Conservation (phyloP, 148 eudicot species). For the Fagopyrum tataricum region DNA sequence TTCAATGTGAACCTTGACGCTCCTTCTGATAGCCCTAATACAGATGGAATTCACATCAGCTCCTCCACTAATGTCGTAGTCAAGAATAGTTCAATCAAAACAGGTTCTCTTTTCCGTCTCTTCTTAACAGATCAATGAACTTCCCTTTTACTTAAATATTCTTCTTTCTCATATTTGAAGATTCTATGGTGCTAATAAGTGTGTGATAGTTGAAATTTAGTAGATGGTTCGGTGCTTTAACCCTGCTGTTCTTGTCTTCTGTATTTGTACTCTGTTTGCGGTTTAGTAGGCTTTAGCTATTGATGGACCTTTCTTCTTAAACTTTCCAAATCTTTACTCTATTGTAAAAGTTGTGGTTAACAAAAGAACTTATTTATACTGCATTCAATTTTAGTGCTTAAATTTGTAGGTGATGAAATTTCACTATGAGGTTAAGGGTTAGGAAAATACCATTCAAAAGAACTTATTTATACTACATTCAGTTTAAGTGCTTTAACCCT, state of each 20-base stretch:
- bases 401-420: no score
- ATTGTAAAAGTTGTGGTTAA: no score
- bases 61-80: conserved; percentile 51
- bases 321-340: background rate
- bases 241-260: no score
- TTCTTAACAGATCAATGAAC: background rate
- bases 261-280: background rate
- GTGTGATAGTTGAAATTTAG: no score
- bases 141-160: background rate
- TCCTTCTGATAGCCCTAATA: conserved; percentile 81
- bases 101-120: conserved; percentile 35
- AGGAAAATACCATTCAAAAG: no score
- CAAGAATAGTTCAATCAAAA: conserved; percentile 37
- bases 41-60: conserved; percentile 94
- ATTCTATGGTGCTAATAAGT: background rate
- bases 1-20: conserved; percentile 46
- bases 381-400: no score
- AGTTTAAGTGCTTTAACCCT: background rate
- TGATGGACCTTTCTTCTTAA: background rate
- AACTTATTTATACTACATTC: background rate
- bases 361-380: no score
- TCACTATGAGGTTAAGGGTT: no score
- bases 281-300: background rate
- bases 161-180: background rate
- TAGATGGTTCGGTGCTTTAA: no score